Evolutionary conservation across 2,329 filamentous ascomycete species (phyloP).

Genomic region (Colletotrichum shisoi): DNA sequence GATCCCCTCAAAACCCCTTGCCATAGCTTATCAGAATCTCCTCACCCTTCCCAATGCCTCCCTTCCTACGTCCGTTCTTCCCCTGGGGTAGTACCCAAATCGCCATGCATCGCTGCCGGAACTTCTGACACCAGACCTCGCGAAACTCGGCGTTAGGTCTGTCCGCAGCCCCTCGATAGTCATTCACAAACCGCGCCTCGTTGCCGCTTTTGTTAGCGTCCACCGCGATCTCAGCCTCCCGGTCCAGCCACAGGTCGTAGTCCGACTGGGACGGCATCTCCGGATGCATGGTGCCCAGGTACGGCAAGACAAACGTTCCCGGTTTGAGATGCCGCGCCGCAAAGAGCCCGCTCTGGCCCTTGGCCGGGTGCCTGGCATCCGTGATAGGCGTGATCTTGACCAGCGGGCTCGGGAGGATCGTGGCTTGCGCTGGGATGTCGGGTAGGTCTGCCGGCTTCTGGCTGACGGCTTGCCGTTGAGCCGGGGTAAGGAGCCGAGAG

Average conservation of each 20-base stretch:
- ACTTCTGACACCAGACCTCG: conserved; percentile 63
- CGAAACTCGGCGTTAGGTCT: conserved; percentile 67
- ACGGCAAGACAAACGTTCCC: conserved; percentile 66
- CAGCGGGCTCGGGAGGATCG: conserved; percentile 56
- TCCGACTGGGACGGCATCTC: conserved; percentile 55
- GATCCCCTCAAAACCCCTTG: conserved; percentile 68
- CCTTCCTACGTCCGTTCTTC: conserved; percentile 48
- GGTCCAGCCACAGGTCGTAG: conserved; percentile 71
- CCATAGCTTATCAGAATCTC: conserved; percentile 73
- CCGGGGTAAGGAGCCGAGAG: conserved; percentile 54
- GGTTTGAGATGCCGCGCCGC: conserved; percentile 62
- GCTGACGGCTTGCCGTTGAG: conserved; percentile 53
- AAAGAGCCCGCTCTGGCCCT: conserved; percentile 67
- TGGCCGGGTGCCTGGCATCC: conserved; percentile 62
- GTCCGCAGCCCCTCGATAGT: conserved; percentile 66
- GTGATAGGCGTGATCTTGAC: conserved; percentile 65
- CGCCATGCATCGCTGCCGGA: conserved; percentile 63
- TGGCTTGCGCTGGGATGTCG: conserved; percentile 48
- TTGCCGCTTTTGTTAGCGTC: conserved; percentile 67
- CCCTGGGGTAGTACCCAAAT: conserved; percentile 63
- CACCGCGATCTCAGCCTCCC: conserved; percentile 64
- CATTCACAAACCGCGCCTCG: conserved; percentile 72
- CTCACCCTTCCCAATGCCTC: conserved; percentile 64
- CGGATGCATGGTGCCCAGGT: conserved; percentile 67
- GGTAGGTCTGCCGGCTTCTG: conserved; percentile 41